Evolutionary conservation across 345 rosid genomes (phyloP).

Genomic region (Camelina hispida): DNA sequence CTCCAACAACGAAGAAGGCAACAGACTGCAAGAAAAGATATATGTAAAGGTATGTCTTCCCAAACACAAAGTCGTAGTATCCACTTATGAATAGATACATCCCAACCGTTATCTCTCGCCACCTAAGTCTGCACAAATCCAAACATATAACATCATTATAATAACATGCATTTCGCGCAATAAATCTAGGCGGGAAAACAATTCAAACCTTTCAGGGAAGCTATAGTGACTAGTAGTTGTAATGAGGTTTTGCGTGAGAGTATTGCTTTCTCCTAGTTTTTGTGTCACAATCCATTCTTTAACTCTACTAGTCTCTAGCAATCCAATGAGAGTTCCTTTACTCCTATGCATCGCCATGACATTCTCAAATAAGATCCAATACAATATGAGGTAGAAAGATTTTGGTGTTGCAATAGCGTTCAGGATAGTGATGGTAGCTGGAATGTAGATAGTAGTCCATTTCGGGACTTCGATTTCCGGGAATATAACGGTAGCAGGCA

Average conservation of each 20-base stretch:
- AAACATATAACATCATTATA: constrained; percentile 19
- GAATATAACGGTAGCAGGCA: constrained; percentile 83
- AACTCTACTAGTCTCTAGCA: constrained; percentile 81
- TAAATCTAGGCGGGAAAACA: neutral
- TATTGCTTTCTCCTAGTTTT: constrained; percentile 73
- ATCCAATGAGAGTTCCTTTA: constrained; percentile 83
- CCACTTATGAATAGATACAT: constrained; percentile 76
- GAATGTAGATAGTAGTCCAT: constrained; percentile 90
- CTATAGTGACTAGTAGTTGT: constrained; percentile 40
- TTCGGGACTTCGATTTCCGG: constrained; percentile 87
- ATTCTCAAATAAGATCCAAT: constrained; percentile 91
- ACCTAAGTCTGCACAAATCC: constrained; percentile 54
- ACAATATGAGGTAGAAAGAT: constrained; percentile 47
- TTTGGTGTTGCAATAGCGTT: constrained; percentile 92
- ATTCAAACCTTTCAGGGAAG: constrained; percentile 67
- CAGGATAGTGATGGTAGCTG: constrained; percentile 73
- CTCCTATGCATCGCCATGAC: constrained; percentile 93
- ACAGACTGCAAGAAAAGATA: constrained; percentile 69
- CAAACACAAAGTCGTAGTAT: constrained; percentile 67
- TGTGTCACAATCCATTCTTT: constrained; percentile 97
- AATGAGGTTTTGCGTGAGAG: constrained; percentile 52
- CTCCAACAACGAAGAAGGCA: constrained; percentile 79
- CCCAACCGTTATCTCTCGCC: constrained; percentile 75
- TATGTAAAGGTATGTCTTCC: constrained; percentile 70
- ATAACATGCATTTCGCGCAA: neutral